A percentile compares a stretch with the other conserved stretches of the same genome.
phyloP scores from a whole-genome alignment of 306 rosid species.

The Quercus parvula region DNA sequence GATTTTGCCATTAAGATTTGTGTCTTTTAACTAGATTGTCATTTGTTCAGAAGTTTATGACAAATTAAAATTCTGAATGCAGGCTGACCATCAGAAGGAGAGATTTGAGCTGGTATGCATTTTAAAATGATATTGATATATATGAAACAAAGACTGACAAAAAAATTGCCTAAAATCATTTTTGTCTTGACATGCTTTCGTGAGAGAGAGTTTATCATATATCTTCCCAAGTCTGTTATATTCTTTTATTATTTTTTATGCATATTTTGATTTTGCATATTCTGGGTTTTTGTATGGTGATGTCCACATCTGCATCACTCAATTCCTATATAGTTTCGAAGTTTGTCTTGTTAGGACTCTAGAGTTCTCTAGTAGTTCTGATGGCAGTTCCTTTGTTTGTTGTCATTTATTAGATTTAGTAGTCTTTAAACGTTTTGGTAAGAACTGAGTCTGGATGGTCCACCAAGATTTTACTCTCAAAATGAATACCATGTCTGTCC shows the following conservation, averaged over 20 bases:
- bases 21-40: slow-evolving; percentile 19
- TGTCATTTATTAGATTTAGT: background rate
- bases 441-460: background rate
- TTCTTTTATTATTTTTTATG: too few species aligned
- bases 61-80: slow-evolving; percentile 36
- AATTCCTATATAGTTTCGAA: background rate
- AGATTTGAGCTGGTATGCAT: slow-evolving; percentile 55
- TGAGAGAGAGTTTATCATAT: background rate
- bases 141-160: background rate
- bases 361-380: background rate
- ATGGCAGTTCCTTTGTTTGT: background rate
- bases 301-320: background rate
- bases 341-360: too few species aligned
- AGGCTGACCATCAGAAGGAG: slow-evolving; percentile 58
- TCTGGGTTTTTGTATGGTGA: background rate
- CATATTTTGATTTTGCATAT: background rate
- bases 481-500: too few species aligned
- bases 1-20: background rate
- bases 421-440: background rate
- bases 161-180: background rate
- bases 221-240: background rate
- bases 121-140: background rate
- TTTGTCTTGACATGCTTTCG: background rate
- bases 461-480: too few species aligned
- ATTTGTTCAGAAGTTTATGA: slow-evolving; percentile 27